Evolutionary conservation across 1,284 basidiomycete species (phyloP), one percentile per base, ranked within the genome.

Genomic region (Apiotrichum mycotoxinovorans): DNA sequence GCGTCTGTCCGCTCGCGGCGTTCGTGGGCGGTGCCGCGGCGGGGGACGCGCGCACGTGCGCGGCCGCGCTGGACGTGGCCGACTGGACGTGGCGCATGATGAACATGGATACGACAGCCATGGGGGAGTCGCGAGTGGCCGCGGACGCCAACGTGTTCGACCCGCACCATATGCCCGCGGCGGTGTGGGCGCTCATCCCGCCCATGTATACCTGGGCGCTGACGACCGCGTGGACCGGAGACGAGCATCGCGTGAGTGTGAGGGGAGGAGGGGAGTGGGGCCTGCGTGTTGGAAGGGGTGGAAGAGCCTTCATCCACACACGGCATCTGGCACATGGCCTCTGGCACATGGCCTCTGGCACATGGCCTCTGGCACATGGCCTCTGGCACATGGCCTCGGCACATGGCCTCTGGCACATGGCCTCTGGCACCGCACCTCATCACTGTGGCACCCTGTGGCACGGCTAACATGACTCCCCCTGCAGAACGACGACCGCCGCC

Each of bases 21-120:
- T 61, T 61, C 45, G 37, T 61, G 17, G 59, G 55, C 15, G 59
- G 59, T 34, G 59, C 59, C 14, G 51, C 45, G 8, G 55, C 59
- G 1, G 55, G 56, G 18, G 59, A 61, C 55, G 59, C 59, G 18
- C 49, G 54, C 41, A 61, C 59, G 4, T 61, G 59, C 49, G 33
- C 30, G 0, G 44, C 40, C 3, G 51, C 55, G 18, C 52, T 61
- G 17, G 59, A 61, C 44, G 49, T 61, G 11, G 41, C 49, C 27
- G 59, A 61, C 55, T 61, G 59, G 59, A 52, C 40, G 18, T 61
- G 59, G 59, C 44, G 55, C 49, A 57, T 57, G 55, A 61, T 61
- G 59, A 52, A 58, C 52, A 26, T 26, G 18, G 44, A 51, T 22
- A 45, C n/a, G n/a, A n/a, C n/a, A n/a, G n/a, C n/a, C n/a, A n/a